phyloP scores from a whole-genome alignment of 2,329 filamentous ascomycete genomes.

The Pyrenophora graminea region DNA sequence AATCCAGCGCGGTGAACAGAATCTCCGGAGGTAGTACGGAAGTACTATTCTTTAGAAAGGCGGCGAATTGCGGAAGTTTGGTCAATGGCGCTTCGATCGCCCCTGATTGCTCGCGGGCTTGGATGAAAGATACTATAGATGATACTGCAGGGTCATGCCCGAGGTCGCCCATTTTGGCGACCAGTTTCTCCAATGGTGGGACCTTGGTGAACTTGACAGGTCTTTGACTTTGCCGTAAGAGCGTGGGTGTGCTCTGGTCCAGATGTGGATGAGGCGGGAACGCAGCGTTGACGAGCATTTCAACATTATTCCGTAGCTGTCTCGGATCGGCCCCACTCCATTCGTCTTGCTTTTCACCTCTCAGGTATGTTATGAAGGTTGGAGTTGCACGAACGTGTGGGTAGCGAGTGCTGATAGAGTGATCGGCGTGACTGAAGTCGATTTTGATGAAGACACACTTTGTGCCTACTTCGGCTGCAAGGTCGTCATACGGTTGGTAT shows the following conservation, averaged over 20 bases:
- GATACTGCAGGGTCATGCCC: slow-evolving; percentile 65
- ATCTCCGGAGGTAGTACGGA: slow-evolving; percentile 63
- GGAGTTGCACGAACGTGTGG: slow-evolving; percentile 73
- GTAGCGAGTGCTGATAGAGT: slow-evolving; percentile 66
- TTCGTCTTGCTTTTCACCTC: slow-evolving; percentile 73
- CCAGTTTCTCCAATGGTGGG: slow-evolving; percentile 80
- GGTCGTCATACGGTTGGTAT: slow-evolving; percentile 79
- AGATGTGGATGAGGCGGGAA: slow-evolving; percentile 77
- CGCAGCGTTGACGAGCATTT: slow-evolving; percentile 74
- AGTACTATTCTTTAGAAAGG: slow-evolving; percentile 63
- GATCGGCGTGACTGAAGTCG: slow-evolving; percentile 69
- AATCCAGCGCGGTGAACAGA: slow-evolving; percentile 82
- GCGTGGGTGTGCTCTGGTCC: slow-evolving; percentile 69
- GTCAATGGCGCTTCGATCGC: slow-evolving; percentile 72
- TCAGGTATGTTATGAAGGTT: slow-evolving; percentile 84
- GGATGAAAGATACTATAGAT: slow-evolving; percentile 72
- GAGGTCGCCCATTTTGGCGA: slow-evolving; percentile 72
- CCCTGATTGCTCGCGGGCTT: slow-evolving; percentile 61
- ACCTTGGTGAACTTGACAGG: slow-evolving; percentile 78
- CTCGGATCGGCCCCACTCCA: slow-evolving; percentile 79
- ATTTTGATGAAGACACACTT: slow-evolving; percentile 79
- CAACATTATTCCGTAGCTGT: slow-evolving; percentile 71
- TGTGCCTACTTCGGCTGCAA: slow-evolving; percentile 72
- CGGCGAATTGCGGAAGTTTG: slow-evolving; percentile 67
- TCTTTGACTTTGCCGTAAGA: slow-evolving; percentile 66